These are phyloP conservation scores for Akanthomyces muscarius DNA, from an alignment of 2,329 filamentous ascomycete genomes.

Conservation along the genomic window DNA sequence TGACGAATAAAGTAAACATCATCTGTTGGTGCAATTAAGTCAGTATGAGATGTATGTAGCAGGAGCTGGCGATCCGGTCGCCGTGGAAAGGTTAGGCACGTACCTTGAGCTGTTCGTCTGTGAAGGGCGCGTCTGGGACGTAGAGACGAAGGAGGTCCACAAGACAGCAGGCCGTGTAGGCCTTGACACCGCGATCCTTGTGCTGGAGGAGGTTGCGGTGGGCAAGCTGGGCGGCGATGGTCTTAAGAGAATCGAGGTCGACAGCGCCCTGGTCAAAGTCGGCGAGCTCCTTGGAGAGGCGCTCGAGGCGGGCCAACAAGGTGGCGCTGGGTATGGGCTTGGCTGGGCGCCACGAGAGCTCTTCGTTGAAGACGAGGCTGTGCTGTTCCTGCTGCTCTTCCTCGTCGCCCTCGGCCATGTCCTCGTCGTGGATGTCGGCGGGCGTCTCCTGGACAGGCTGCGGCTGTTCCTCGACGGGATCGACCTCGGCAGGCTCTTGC, in stretches of 20 bases:
- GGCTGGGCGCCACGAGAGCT: slow-evolving; percentile 86
- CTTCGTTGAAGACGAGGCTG: slow-evolving; percentile 73
- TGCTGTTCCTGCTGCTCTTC: slow-evolving; percentile 27
- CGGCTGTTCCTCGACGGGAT: slow-evolving; percentile 9
- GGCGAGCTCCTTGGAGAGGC: slow-evolving; percentile 75
- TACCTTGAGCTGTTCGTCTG: slow-evolving; percentile 79
- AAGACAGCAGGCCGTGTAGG: slow-evolving; percentile 82
- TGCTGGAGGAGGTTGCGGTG: slow-evolving; percentile 79
- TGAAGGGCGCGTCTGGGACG: slow-evolving; percentile 93
- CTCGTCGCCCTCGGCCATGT: slow-evolving; percentile 24
- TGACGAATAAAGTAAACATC: slow-evolving; percentile 87
- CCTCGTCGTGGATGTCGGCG: slow-evolving; percentile 15
- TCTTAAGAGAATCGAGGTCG: slow-evolving; percentile 75
- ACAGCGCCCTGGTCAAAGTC: slow-evolving; percentile 84
- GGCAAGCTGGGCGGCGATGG: slow-evolving; percentile 80
- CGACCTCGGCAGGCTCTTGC: slow-evolving; percentile 18
- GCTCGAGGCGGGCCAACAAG: slow-evolving; percentile 75
- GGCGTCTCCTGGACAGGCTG: slow-evolving; percentile 22
- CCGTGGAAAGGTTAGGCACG: not conserved
- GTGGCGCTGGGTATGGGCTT: slow-evolving; percentile 82
- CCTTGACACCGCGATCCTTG: slow-evolving; percentile 89
- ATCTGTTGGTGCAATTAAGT: slow-evolving; percentile 53
- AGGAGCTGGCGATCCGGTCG: not conserved
- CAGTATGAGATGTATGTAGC: slow-evolving; percentile 19
- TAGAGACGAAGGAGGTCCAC: slow-evolving; percentile 91